Base-by-base conservation (phyloP, 108 stramenopile species). In the Pseudonitzschia delicatissima region DNA sequence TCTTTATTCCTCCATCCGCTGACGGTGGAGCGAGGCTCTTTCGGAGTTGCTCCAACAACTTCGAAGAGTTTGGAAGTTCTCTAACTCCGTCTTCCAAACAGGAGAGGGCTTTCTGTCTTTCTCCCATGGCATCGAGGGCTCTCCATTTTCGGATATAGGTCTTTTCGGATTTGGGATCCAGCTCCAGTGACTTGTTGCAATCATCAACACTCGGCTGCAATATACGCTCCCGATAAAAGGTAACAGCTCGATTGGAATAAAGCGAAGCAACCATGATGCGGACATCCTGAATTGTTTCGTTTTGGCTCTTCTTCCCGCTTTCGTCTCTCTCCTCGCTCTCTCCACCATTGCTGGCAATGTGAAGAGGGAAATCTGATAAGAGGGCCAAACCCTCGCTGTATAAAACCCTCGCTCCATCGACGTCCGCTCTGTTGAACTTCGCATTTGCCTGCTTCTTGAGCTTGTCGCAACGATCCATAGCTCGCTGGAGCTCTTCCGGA, bases 401-500 rank as follows among this genome's bases (percentile, higher is more conserved):
- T 44, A 82, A 50, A 4, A 62, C 21, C 28, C 77, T 34, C 12
- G 82, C 77, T 1, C 63, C 74, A 25, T 71, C 69, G 21, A 77
- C 67, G 57, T 82, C 77, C 0, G 77, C 77, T 13, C 77, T 68
- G 37, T 78, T 82, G 57, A 82, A 82, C 47, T 78, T 78, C 17
- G 77, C 74, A 64, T 82, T 82, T 0, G 82, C 82, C 23, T 82
- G 77, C 37, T 78, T 76, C 67, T 82, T 82, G 44, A 82, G 67
- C 35, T 77, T 77, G 25, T 78, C 74, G 45, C 73, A 74, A 1
- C 73, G 73, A 27, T 66, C 64, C 73, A 68, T 68, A 12, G 73
- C 73, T 4, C 67, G 59, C 36, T 53, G 28, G 23, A 74, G 35
- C 34, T 74, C 73, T n/a, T 33, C 27, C 7, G 52, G 66, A 45